phyloP scores from a whole-genome alignment of 495 filamentous ascomycete genomes.

The Cercophora samala region DNA sequence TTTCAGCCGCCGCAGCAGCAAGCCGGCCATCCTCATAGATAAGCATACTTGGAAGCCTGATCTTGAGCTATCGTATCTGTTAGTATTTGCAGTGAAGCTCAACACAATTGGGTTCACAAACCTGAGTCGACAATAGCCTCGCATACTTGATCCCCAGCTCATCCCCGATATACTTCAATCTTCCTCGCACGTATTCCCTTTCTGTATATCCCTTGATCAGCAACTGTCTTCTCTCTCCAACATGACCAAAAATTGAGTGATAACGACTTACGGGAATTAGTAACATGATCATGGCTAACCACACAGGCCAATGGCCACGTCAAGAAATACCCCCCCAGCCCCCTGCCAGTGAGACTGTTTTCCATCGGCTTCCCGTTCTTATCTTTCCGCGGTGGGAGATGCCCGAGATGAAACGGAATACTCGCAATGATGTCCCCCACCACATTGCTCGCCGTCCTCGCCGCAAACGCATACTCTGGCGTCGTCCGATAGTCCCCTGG shows the following conservation, averaged over 20 bases:
- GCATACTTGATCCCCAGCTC: conserved; percentile 49
- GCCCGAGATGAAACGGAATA: conserved; percentile 52
- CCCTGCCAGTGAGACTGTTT: conserved; percentile 26
- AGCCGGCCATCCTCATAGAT: conserved; percentile 47
- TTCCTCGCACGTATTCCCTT: conserved; percentile 45
- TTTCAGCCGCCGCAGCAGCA: conserved; percentile 28
- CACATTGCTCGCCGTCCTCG: conserved; percentile 38
- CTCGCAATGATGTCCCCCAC: conserved; percentile 51
- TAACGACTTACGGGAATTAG: conserved; percentile 38
- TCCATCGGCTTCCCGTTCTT: not conserved
- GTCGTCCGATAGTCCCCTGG: conserved; percentile 54
- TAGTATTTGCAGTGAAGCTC: not conserved
- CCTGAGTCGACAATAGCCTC: conserved; percentile 42
- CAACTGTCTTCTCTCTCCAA: not conserved
- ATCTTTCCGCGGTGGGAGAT: conserved; percentile 34
- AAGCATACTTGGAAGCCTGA: conserved; percentile 53
- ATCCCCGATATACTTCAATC: conserved; percentile 45
- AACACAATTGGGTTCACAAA: not conserved
- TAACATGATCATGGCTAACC: conserved; percentile 46
- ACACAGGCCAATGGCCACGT: conserved; percentile 40
- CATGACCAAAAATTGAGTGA: not conserved
- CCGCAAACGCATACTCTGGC: conserved; percentile 48
- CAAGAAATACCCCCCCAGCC: conserved; percentile 46
- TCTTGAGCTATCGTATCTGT: not conserved
- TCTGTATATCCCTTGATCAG: conserved; percentile 19